phyloP scores from a whole-genome alignment of 148 eudicot genomes.

The Fagopyrum esculentum region DNA sequence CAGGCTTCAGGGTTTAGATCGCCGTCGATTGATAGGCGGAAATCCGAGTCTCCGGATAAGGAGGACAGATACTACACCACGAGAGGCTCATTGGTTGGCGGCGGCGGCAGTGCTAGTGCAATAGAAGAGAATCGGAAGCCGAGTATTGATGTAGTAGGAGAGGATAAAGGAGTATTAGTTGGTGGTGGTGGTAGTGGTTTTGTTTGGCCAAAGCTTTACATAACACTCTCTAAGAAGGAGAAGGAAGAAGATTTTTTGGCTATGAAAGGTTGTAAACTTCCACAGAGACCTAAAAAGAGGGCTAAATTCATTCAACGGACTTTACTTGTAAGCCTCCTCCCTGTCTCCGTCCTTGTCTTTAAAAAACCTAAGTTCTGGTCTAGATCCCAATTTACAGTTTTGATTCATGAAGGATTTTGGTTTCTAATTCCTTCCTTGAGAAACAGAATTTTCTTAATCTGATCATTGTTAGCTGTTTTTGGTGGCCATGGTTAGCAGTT shows the following conservation, averaged over 20 bases:
- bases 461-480: background rate
- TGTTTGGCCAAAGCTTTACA: conserved; percentile 68
- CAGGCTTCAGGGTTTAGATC: conserved; percentile 2
- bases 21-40: conserved; percentile 13
- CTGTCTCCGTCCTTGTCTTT: background rate
- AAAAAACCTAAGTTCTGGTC: background rate
- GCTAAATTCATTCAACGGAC: conserved; percentile 76
- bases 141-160: conserved; percentile 17
- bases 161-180: conserved; percentile 32
- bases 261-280: conserved; percentile 95
- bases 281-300: conserved; percentile 96
- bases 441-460: background rate
- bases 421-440: background rate
- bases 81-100: conserved; percentile 44
- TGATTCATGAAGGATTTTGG: background rate
- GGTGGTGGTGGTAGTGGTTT: conserved; percentile 24
- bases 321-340: conserved; percentile 46
- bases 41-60: conserved; percentile 54
- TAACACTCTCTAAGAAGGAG: conserved; percentile 79
- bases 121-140: conserved; percentile 43
- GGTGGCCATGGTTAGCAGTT: conserved; percentile 30
- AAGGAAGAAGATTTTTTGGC: conserved; percentile 97
- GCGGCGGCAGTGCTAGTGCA: conserved; percentile 28
- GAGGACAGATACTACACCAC: conserved; percentile 83
- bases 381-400: background rate